Evolutionary conservation across 2,329 filamentous ascomycete species (phyloP), one percentile per base, ranked within the genome.

Genomic region (Aspergillus transmontanensis): DNA sequence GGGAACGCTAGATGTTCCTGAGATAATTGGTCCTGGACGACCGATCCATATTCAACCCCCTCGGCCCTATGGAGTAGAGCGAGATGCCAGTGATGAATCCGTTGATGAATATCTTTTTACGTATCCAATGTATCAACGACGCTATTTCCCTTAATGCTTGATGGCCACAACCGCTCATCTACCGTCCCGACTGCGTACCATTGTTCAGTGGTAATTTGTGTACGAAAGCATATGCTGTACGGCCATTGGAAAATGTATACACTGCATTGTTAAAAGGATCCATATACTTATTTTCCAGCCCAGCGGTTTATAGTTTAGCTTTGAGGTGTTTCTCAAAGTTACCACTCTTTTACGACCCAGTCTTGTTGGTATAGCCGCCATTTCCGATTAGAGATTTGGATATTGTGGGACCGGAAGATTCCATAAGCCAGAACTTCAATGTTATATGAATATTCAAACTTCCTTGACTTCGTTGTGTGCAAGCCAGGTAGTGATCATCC

Each of bases 401-500:
- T 34, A 51, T 51, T 51, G 48, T 32, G 28, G 48, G 30, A 32
- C 9, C 28, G 9, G 4, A 34, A 2, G 26, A 32, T 51, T n/a
- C 48, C 9, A 34, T 28, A 26, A 51, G 48, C 48, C 48, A 51
- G 26, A 28, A 51, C 28, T 19, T 12, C 11, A 19, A 30, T 30
- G n/a, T 9, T 28, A 32, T 32, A 51, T 32, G 28, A 34, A 51
- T 51, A 51, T 21, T 21, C 28, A 21, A 28, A n/a, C 12, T 51
- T 2, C 48, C 28, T 1, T 32, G 28, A n/a, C 10, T 14, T 51
- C 4, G 23, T 12, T 19, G 7, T 21, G 23, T 16, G 26, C 46
- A 30, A 7, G 23, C 3, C 23, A 19, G 16, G 9, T 6, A 32
- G 16, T 51, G 28, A 30, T 54, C 69, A 82, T n/a, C 79, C 80